Base-by-base conservation (phyloP, 2,329 filamentous ascomycete genomes). In the Hyphodiscus sp. region DNA sequence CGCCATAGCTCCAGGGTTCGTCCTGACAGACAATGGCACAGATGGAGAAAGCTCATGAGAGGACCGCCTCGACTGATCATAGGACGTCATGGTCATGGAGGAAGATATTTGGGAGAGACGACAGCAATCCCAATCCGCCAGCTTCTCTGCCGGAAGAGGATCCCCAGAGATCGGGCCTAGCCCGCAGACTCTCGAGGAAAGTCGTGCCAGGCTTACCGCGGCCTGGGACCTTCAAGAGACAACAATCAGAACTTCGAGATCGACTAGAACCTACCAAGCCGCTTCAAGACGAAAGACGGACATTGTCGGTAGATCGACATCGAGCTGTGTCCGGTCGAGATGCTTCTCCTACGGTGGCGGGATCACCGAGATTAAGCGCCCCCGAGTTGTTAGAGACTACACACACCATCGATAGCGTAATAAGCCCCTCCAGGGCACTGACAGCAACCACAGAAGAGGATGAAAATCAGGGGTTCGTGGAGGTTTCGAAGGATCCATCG, bases 131-230 rank as follows among this genome's bases (percentile, higher is more conserved):
- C 4, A 33, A 49, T 26, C 55, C 58, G 16, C 50, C 57, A 15
- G 46, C 61, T 15, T 55, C 60, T 19, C 54, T 54, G 18, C 53
- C 45, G 7, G 54, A 61, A 45, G 58, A 63, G 18, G 58, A 61
- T 23, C 42, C 47, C 9, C 56, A 57, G 19, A 56, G 58, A 47
- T 50, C 64, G 23, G 62, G 64, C 9, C 52, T 68, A 26, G 64
- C 60, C 38, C 64, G 64, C 44, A 58, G 65, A 49, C 33, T 68
- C 16, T 69, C 66, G 6, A 55, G 81, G 61, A 83, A 78, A 64
- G 88, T 90, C n/a, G 82, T 91, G 16, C 86, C 90, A 18, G 86
- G 86, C 16, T 73, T 96, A 41, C 89, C 90, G 41, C 81, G 89
- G 47, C 76, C 84, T 4, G 82, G 86, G 63, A 95, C 89, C 0